phyloP scores from a whole-genome alignment of 2,329 filamentous ascomycete species.

The Clarireedia paspali region DNA sequence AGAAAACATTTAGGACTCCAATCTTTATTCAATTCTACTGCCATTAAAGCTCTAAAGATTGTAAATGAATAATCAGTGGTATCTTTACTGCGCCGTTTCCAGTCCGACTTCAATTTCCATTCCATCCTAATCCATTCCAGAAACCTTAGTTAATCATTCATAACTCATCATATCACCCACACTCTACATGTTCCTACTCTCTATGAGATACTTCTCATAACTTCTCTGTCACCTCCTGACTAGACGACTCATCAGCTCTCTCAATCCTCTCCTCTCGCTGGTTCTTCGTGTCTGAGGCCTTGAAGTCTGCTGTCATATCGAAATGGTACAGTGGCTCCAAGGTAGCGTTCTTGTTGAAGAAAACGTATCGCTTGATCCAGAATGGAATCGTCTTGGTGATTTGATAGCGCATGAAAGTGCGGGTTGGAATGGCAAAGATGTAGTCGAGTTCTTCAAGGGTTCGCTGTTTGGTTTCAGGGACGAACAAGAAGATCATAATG shows the following conservation, averaged over 20 bases:
- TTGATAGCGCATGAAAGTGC: constrained; percentile 21
- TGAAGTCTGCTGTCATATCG: not conserved
- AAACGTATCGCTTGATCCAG: constrained; percentile 8
- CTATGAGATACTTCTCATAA: not conserved
- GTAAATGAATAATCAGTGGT: no score
- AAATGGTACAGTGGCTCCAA: constrained; percentile 8
- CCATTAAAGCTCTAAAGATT: no score
- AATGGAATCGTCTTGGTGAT: constrained; percentile 32
- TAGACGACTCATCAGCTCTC: not conserved
- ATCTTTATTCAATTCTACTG: no score
- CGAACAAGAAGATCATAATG: constrained; percentile 45
- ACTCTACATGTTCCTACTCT: not conserved
- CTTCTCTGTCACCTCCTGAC: not conserved
- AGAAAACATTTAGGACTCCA: no score
- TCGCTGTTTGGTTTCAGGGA: constrained; percentile 49
- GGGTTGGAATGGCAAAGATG: constrained; percentile 37
- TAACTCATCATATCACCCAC: not conserved
- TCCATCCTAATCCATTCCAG: no score
- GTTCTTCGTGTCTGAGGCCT: not conserved
- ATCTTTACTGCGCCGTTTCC: no score
- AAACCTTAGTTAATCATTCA: not conserved
- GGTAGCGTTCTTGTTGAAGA: not conserved
- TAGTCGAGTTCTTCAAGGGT: constrained; percentile 33
- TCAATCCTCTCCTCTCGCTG: not conserved
- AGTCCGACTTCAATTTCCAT: no score